phyloP scores from a whole-genome alignment of 2,329 filamentous ascomycete species.

The Nannizziopsis arthrosporioides region DNA sequence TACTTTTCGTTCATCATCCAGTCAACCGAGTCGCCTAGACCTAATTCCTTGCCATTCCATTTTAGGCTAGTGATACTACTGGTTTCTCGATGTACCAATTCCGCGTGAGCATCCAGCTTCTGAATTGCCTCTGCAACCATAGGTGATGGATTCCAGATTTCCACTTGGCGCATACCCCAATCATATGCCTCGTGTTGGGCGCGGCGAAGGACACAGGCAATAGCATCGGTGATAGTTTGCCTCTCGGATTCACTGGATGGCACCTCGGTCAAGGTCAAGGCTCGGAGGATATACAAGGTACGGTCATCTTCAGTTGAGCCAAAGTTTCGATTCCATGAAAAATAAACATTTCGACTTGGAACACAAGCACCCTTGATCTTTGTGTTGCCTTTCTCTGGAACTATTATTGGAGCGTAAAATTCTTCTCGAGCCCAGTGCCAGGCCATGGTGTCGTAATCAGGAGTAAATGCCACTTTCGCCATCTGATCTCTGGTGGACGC shows the following conservation, averaged over 20 bases:
- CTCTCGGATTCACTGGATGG: slow-evolving; percentile 32
- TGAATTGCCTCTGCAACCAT: slow-evolving; percentile 37
- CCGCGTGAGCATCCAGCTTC: slow-evolving; percentile 26
- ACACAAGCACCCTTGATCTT: slow-evolving; percentile 60
- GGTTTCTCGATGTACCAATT: slow-evolving; percentile 36
- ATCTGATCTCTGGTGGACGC: slow-evolving; percentile 30
- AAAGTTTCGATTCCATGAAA: slow-evolving; percentile 33
- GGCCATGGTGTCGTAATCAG: slow-evolving; percentile 54
- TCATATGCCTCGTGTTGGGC: slow-evolving; percentile 59
- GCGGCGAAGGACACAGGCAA: slow-evolving; percentile 52
- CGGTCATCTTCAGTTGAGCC: slow-evolving; percentile 27
- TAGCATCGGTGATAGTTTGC: slow-evolving; percentile 40
- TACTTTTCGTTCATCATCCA: slow-evolving; percentile 42
- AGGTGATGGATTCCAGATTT: slow-evolving; percentile 71
- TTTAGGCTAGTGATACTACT: slow-evolving; percentile 37
- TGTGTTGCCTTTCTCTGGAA: slow-evolving; percentile 33
- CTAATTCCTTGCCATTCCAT: slow-evolving; percentile 34
- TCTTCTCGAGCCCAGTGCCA: slow-evolving; percentile 78
- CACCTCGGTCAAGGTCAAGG: slow-evolving; percentile 32
- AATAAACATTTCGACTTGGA: slow-evolving; percentile 29
- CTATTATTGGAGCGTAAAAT: slow-evolving; percentile 57
- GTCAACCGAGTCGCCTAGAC: slow-evolving; percentile 30
- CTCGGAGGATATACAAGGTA: slow-evolving; percentile 34
- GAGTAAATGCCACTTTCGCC: slow-evolving; percentile 54
- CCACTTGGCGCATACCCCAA: slow-evolving; percentile 59